These are phyloP conservation scores for Epicoccum nigrum DNA, from an alignment of 2,329 filamentous ascomycete genomes.

Conservation along the genomic window DNA sequence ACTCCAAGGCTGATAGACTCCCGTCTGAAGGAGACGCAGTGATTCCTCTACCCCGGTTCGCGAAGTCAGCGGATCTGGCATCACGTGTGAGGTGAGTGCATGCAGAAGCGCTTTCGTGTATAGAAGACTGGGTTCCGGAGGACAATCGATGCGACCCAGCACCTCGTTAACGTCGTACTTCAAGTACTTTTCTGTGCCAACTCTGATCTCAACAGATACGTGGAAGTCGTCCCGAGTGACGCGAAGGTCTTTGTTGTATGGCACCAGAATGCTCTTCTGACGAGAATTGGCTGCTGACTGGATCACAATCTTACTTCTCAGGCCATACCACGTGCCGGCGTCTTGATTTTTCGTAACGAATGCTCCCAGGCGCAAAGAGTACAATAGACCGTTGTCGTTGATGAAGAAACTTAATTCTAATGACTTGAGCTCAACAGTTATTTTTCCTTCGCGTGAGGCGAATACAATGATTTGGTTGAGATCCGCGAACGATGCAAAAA, in stretches of 20 bases:
- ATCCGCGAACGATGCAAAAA: slow-evolving; percentile 61
- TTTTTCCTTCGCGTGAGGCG: slow-evolving; percentile 45
- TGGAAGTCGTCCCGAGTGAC: slow-evolving; percentile 45
- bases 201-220: slow-evolving; percentile 49
- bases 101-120: slow-evolving; percentile 66
- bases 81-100: slow-evolving; percentile 63
- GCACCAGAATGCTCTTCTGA: slow-evolving; percentile 55
- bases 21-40: slow-evolving; percentile 57
- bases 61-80: slow-evolving; percentile 64
- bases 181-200: slow-evolving; percentile 49
- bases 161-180: slow-evolving; percentile 61
- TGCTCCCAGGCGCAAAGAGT: slow-evolving; percentile 57
- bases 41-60: slow-evolving; percentile 68
- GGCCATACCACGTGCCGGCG: slow-evolving; percentile 64
- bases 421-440: slow-evolving; percentile 59
- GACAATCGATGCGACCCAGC: slow-evolving; percentile 63
- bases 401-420: slow-evolving; percentile 63
- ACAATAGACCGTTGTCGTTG: slow-evolving; percentile 51
- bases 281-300: slow-evolving; percentile 44
- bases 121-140: slow-evolving; percentile 60
- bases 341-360: slow-evolving; percentile 65
- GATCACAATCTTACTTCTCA: slow-evolving; percentile 64
- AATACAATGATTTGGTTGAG: slow-evolving; percentile 53
- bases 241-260: background rate
- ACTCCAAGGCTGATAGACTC: slow-evolving; percentile 52